Base-by-base conservation (phyloP, 495 filamentous ascomycete genomes). In the Penicillium dipodomyicola region DNA sequence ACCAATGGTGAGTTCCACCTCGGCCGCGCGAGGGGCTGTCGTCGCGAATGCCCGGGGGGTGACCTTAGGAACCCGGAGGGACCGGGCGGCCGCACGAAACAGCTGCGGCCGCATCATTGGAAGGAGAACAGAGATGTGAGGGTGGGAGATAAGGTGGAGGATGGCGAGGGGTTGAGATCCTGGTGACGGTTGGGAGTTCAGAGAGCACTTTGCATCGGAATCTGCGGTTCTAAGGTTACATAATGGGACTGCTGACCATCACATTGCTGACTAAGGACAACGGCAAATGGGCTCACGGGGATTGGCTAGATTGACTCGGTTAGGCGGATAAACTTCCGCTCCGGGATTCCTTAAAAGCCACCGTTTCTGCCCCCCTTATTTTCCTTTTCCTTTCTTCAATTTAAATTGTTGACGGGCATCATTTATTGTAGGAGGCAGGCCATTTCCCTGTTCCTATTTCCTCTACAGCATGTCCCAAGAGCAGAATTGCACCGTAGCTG, bases 1-100 rank as follows among this genome's bases (percentile, higher is more conserved):
- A 94, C 91, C 91, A 79, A 96, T 85, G 62, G 92, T 96, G 67
- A 96, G 86, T 84, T 96, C 89, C 65, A 96, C 92, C 81, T 96
- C 91, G 55, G 92, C 91, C 61, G 79, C 79, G 68, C 89, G 84
- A 72, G 75, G 80, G 51, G 82, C 61, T 62, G 88, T 88, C 60
- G 87, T 84, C 69, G 84, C 82, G 82, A 96, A 94, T 65, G 85
- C 74, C 73, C 89, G 82, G 65, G 80, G 79, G 76, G 80, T 80
- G 77, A 77, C 76, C 74, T 77, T 81, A 66, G 77, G 69, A 58
- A 82, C 81, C 74, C 82, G 82, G 76, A 83, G 79, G 65, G 86
- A 84, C 82, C 90, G 88, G 81, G 84, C 85, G 81, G 90, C 83
- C 83, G 89, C 89, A 81, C 90, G 88, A 74, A 86, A 81, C 74